Percentiles rank a stretch among this genome's conserved stretches.
Evolutionary conservation across 208 protist species (phyloP).

Genomic region (Trypanosoma vivax): DNA sequence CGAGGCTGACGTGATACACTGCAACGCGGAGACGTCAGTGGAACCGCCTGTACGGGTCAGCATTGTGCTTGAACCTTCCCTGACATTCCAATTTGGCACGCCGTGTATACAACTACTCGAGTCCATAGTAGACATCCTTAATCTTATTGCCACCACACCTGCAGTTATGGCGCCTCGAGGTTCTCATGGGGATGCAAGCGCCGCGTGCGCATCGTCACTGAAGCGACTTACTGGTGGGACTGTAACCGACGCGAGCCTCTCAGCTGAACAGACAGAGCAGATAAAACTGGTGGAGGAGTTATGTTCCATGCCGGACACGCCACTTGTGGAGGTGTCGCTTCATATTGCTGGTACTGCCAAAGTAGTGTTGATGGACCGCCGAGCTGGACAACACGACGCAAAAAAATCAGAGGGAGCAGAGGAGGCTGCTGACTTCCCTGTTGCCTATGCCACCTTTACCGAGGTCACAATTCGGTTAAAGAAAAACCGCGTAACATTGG

Average conservation of each 20-base stretch:
- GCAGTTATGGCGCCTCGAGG: conserved; percentile 6
- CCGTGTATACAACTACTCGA: conserved; percentile 75
- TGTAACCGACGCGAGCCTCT: not conserved
- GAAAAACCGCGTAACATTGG: conserved; percentile 64
- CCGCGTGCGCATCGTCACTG: not conserved
- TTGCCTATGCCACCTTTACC: conserved; percentile 37
- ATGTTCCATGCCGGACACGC: conserved; percentile 22
- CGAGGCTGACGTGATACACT: conserved; percentile 24
- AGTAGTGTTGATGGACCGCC: conserved; percentile 58
- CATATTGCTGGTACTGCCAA: conserved; percentile 40
- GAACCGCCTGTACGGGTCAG: conserved; percentile 35
- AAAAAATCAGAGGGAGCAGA: not conserved
- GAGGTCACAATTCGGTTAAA: conserved; percentile 49
- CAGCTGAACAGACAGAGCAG: conserved; percentile 4
- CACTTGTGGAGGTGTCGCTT: conserved; percentile 54
- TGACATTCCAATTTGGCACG: conserved; percentile 57
- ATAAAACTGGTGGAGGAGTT: conserved; percentile 11
- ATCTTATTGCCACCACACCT: conserved; percentile 41
- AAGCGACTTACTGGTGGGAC: not conserved
- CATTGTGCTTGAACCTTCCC: conserved; percentile 22
- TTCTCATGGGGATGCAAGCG: too few relatives aligned
- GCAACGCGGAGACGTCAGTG: conserved; percentile 30
- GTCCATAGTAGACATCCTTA: conserved; percentile 69
- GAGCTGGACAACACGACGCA: not conserved
- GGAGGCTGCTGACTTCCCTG: conserved; percentile 35